Percentiles rank a stretch among this genome's conserved stretches.
phyloP scores from a whole-genome alignment of 176 grass and related monocot species.

The Secale cereale region DNA sequence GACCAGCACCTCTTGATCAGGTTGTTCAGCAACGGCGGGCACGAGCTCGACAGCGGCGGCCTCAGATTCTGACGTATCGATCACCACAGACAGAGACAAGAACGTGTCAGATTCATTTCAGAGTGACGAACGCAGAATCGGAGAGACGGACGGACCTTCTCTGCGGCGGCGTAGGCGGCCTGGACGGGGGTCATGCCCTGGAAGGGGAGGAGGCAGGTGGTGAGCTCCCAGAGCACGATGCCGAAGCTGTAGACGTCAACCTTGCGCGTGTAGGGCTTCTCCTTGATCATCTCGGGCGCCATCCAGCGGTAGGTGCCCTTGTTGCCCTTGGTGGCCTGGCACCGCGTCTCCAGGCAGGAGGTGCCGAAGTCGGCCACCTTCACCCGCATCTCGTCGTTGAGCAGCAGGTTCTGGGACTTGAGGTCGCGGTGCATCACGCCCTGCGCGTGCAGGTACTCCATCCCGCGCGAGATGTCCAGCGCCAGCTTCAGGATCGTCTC shows the following conservation, averaged over 20 bases:
- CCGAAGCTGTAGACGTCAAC: conserved; percentile 99
- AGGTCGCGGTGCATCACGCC: conserved; percentile 95
- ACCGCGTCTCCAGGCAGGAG: conserved; percentile 81
- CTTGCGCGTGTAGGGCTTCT: conserved; percentile 94
- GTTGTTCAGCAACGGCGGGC: conserved; percentile 79
- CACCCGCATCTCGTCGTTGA: conserved; percentile 96
- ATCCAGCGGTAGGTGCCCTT: conserved; percentile 99
- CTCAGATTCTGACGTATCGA: conserved; percentile 53
- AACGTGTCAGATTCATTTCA: neutral
- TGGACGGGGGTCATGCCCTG: conserved; percentile 98
- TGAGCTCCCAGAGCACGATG: conserved; percentile 98
- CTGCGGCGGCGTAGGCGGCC: conserved; percentile 80
- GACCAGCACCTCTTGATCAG: conserved; percentile 93
- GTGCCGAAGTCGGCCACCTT: conserved; percentile 98
- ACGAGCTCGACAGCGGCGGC: conserved; percentile 68
- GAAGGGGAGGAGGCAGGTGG: conserved; percentile 90
- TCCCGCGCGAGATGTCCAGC: conserved; percentile 90
- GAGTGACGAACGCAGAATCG: neutral
- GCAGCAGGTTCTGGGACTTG: conserved; percentile 95
- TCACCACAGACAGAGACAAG: neutral
- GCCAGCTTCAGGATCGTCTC: conserved; percentile 83
- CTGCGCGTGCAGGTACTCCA: conserved; percentile 96
- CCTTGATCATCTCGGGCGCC: conserved; percentile 97
- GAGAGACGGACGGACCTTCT: conserved; percentile 51
- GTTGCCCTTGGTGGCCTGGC: conserved; percentile 77